Base-by-base conservation (phyloP, 345 rosid genomes). In the Draba incana region DNA sequence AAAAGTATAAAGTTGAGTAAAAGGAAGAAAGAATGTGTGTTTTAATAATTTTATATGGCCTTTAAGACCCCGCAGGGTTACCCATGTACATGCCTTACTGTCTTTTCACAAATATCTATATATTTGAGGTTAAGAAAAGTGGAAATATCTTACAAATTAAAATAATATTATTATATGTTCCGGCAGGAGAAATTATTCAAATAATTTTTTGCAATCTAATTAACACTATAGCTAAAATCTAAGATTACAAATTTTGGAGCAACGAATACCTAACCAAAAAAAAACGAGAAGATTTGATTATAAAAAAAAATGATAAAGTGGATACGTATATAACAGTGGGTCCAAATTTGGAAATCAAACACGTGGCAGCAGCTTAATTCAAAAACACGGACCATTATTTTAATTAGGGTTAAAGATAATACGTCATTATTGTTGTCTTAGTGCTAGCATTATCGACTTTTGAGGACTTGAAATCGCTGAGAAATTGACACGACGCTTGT, bases 371-470 rank as follows among this genome's bases (percentile, higher is more conserved):
- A 2, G 38, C 31, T 65, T 30, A 11, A 50, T 57, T 65, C 71
- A 65, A 49, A 72, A 72, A 57, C 66, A 41, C 23, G 13, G 35
- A 20, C 10, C 24, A 44, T 16, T 38, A 25, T 72, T 20, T 64
- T 48, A 72, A 72, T 72, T 57, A 64, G 53, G 66, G 59, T 28
- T 58, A 68, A 64, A 48, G 16, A 64, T 64, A 30, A 64, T 57
- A 72, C 53, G 58, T 57, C 53, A 64, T 49, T 64, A 72, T 64
- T 47, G 65, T 57, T 65, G 70, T 56, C 43, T 72, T 72, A 72
- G 66, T 64, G 76, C 60, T 3, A 65, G 71, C 71, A 65, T 72
- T 72, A 72, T 71, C 69, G 52, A 23, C 77, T 72, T 72, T 72
- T 72, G 71, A 72, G 65, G 54, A 72, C 39, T 57, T 72, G 28